phyloP scores from a whole-genome alignment of 2,329 filamentous ascomycete genomes.

The Cyphellophora attinorum region DNA sequence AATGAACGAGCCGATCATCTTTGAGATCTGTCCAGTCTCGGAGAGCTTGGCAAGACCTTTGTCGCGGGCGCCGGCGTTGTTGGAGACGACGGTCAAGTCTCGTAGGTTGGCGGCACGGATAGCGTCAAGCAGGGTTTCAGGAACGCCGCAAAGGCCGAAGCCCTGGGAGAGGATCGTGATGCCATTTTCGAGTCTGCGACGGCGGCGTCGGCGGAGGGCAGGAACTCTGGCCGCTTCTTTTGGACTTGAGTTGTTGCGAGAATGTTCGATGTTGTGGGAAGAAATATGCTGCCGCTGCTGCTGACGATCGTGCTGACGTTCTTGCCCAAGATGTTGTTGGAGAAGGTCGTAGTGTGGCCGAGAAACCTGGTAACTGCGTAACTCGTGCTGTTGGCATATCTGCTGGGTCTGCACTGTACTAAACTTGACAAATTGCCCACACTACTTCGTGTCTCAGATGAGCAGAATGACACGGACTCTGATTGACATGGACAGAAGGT shows the following conservation, averaged over 20 bases:
- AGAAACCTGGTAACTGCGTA: too few relatives aligned
- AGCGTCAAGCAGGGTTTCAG: constrained; percentile 64
- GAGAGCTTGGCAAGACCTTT: constrained; percentile 63
- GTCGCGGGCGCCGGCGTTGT: constrained; percentile 64
- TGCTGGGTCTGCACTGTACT: too few relatives aligned
- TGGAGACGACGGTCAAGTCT: constrained; percentile 65
- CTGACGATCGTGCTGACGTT: not conserved
- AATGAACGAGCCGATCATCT: constrained; percentile 66
- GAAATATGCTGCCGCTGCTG: constrained; percentile 1
- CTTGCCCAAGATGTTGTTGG: too few relatives aligned
- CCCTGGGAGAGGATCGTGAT: constrained; percentile 66
- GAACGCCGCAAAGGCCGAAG: constrained; percentile 73
- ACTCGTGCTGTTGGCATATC: too few relatives aligned
- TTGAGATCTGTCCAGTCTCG: constrained; percentile 59
- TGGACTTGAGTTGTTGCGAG: too few relatives aligned
- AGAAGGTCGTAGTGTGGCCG: too few relatives aligned
- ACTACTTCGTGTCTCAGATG: too few relatives aligned
- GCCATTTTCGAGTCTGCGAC: constrained; percentile 61
- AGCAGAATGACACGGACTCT: too few relatives aligned
- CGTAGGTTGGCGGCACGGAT: constrained; percentile 51
- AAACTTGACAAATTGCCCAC: too few relatives aligned
- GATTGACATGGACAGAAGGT: too few relatives aligned
- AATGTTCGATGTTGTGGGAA: too few relatives aligned
- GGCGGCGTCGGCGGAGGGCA: constrained; percentile 50
- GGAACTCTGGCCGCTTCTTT: constrained; percentile 26